A percentile compares a stretch with the other conserved stretches of the same genome.
phyloP scores from a whole-genome alignment of 305 asterid species.

The Solanum hybrid region DNA sequence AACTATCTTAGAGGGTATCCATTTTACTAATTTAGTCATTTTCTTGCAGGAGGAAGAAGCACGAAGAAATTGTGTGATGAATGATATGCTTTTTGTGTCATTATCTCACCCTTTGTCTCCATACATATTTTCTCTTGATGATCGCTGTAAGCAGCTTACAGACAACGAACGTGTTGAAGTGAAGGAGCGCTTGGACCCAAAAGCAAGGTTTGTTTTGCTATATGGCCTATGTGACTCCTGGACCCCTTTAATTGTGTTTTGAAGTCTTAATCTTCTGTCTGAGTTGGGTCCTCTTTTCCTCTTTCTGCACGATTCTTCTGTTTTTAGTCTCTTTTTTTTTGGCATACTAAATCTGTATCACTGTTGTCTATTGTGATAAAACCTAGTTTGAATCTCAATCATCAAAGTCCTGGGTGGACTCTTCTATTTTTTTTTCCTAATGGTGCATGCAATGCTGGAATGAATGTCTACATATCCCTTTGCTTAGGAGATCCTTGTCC shows the following conservation, averaged over 20 bases:
- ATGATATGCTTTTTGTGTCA: conserved; percentile 80
- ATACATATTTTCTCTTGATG: conserved; percentile 83
- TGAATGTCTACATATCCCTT: conserved; percentile 85
- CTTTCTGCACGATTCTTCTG: neutral
- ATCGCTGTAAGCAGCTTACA: conserved; percentile 69
- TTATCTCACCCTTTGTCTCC: conserved; percentile 83
- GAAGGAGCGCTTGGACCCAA: conserved; percentile 74
- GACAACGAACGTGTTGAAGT: conserved; percentile 43
- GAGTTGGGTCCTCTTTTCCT: neutral
- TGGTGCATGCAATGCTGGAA: conserved; percentile 75
- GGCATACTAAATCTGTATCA: neutral
- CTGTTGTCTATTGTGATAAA: neutral
- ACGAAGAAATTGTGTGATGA: conserved; percentile 84
- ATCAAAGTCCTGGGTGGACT: neutral
- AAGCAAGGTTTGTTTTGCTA: conserved; percentile 62
- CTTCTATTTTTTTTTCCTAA: neutral
- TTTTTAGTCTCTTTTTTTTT: neutral
- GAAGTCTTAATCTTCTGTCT: neutral
- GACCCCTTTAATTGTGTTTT: neutral
- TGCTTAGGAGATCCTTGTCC: conserved; percentile 93
- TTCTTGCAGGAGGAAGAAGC: conserved; percentile 77
- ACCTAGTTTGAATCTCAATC: neutral
- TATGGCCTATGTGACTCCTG: neutral
- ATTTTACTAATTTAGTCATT: conserved; percentile 5
- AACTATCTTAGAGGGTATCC: neutral